A percentile compares a stretch with the other conserved stretches of the same genome.
These are phyloP conservation scores for Apostasia ramifera DNA, from an alignment of 106 monocot species.

Conservation along the genomic window DNA sequence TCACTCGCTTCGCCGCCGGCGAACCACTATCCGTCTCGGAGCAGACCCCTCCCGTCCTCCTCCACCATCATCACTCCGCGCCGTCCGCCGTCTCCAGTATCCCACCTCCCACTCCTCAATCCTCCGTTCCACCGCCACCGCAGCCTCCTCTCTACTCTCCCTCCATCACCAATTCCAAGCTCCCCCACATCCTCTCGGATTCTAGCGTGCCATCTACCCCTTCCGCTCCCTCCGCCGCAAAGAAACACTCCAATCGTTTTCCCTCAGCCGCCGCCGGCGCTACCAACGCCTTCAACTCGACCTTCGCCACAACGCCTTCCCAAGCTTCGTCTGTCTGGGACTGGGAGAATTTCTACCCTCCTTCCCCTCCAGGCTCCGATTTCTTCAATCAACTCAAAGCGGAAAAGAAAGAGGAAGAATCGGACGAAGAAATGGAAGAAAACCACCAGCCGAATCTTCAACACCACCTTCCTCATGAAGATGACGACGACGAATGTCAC, in stretches of 20 bases:
- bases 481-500: slow-evolving; percentile 8
- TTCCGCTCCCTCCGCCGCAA: slow-evolving; percentile 12
- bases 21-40: slow-evolving; percentile 72
- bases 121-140: slow-evolving; percentile 13
- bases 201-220: slow-evolving; percentile 23
- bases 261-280: background rate
- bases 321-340: slow-evolving; percentile 88
- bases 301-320: slow-evolving; percentile 49
- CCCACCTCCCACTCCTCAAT: slow-evolving; percentile 22
- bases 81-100: slow-evolving; percentile 5
- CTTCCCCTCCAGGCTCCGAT: slow-evolving; percentile 87
- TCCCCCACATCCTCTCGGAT: slow-evolving; percentile 29
- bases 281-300: slow-evolving; percentile 14
- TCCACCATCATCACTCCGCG: slow-evolving; percentile 13
- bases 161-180: slow-evolving; percentile 20
- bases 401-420: slow-evolving; percentile 12
- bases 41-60: slow-evolving; percentile 57
- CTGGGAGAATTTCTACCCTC: slow-evolving; percentile 95
- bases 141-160: slow-evolving; percentile 9
- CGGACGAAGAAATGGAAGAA: slow-evolving; percentile 7
- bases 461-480: slow-evolving; percentile 22
- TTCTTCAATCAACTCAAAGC: slow-evolving; percentile 62
- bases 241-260: slow-evolving; percentile 2
- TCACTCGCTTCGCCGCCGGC: slow-evolving; percentile 60
- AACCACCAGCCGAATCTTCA: background rate